A percentile compares a stretch with the other conserved stretches of the same genome.
Conservation (phyloP, 2,329 filamentous ascomycete species). For the Colletotrichum neosansevieriae region DNA sequence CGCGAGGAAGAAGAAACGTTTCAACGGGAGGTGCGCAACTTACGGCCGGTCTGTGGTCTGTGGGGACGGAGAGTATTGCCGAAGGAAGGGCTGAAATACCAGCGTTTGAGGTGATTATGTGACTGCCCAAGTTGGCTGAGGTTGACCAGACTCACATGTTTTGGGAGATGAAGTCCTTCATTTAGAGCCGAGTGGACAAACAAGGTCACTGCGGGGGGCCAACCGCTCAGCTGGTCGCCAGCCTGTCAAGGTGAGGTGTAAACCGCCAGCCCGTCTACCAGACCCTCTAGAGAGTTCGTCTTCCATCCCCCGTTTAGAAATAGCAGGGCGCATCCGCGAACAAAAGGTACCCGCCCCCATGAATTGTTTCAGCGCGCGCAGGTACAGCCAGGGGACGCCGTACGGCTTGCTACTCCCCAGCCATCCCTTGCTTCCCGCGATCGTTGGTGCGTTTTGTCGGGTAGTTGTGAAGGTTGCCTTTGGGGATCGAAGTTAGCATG, state of each 20-base stretch:
- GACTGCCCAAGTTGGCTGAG: neutral
- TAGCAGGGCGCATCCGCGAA: neutral
- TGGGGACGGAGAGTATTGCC: neutral
- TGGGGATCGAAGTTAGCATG: neutral
- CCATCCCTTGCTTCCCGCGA: slow-evolving; percentile 22
- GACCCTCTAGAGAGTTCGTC: neutral
- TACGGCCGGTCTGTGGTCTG: neutral
- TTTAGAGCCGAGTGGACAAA: slow-evolving; percentile 4
- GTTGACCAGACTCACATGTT: neutral
- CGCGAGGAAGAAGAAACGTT: neutral
- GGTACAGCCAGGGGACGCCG: neutral
- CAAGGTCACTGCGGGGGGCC: neutral
- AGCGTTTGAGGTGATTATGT: too few relatives aligned
- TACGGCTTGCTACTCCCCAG: neutral
- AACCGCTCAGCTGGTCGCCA: neutral
- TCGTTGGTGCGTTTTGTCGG: neutral
- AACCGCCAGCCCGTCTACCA: neutral
- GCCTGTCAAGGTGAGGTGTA: too few relatives aligned
- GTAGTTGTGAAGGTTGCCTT: too few relatives aligned
- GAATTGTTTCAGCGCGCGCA: slow-evolving; percentile 4
- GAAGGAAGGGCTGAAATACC: neutral
- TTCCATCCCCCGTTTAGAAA: neutral
- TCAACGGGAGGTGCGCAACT: neutral
- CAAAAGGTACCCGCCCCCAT: neutral
- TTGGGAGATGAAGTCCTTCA: neutral